Percentiles rank a stretch among this genome's conserved stretches.
phyloP scores from a whole-genome alignment of 257 asterid species.

The Nicotiana otophora region DNA sequence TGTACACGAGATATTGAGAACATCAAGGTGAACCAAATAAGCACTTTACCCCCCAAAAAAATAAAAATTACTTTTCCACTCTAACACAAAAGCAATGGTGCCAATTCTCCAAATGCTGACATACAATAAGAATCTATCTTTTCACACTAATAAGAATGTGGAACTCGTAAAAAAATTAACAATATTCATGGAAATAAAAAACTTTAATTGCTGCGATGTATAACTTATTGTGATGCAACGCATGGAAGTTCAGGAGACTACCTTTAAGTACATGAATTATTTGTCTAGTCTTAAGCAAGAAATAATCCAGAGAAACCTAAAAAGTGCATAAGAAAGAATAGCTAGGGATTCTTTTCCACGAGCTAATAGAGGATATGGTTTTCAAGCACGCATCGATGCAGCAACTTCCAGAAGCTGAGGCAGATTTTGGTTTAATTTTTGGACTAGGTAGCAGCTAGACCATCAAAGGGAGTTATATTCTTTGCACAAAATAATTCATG shows the following conservation, averaged over 20 bases:
- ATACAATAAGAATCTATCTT: background rate
- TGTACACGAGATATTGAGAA: background rate
- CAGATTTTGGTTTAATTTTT: background rate
- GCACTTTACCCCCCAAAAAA: background rate
- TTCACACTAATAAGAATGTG: background rate
- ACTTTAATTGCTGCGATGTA: background rate
- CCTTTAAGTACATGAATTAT: background rate
- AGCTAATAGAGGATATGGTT: background rate
- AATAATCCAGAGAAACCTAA: background rate
- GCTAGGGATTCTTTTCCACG: background rate
- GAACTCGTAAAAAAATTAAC: background rate
- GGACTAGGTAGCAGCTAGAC: background rate
- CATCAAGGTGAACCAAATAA: background rate
- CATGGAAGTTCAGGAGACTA: background rate
- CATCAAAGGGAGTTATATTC: background rate
- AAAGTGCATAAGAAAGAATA: background rate
- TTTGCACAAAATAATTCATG: background rate
- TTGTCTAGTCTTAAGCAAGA: background rate
- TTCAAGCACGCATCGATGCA: background rate
- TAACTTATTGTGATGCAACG: background rate
- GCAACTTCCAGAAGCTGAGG: conserved; percentile 3
- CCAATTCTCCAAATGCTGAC: background rate
- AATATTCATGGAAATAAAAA: background rate
- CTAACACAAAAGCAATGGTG: background rate
- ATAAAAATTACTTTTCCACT: background rate